Percentiles rank a stretch among this genome's conserved stretches.
Evolutionary conservation across 2,329 filamentous ascomycete genomes (phyloP).

Genomic region (Neocucurbitaria cava): DNA sequence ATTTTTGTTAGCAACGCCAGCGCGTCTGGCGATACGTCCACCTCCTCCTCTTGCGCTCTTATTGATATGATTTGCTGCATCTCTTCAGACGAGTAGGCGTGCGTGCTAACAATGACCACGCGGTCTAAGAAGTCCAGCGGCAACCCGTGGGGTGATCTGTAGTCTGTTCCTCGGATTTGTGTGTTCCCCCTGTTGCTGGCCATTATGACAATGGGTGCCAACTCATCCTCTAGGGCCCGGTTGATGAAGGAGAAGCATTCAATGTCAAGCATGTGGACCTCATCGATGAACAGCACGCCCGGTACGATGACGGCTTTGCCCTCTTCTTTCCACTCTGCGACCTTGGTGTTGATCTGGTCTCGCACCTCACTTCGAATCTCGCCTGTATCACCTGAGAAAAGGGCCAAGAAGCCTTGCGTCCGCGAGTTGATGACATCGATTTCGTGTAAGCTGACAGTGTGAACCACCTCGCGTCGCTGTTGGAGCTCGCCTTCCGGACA

Average conservation of each 20-base stretch:
- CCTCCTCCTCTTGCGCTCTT: conserved; percentile 92
- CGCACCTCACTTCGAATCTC: conserved; percentile 97
- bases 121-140: conserved; percentile 96
- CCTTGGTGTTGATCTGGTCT: conserved; percentile 99
- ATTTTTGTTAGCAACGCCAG: conserved; percentile 95
- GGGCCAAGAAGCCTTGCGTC: conserved; percentile 95
- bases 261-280: conserved; percentile 99
- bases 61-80: conserved; percentile 93
- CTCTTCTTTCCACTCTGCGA: conserved; percentile 98
- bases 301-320: conserved; percentile 98
- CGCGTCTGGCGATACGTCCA: conserved; percentile 88
- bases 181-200: conserved; percentile 94
- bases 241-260: conserved; percentile 99
- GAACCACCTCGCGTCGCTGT: conserved; percentile 94
- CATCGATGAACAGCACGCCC: conserved; percentile 96
- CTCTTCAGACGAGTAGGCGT: conserved; percentile 81
- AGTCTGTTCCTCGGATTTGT: conserved; percentile 90
- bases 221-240: conserved; percentile 90
- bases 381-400: conserved; percentile 97
- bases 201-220: conserved; percentile 99
- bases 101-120: conserved; percentile 94
- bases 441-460: conserved; percentile 96
- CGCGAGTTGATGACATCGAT: conserved; percentile 99
- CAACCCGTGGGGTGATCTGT: conserved; percentile 89
- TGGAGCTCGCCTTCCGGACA: conserved; percentile 97